phyloP scores from a whole-genome alignment of 2,329 filamentous ascomycete species.

The Ilyonectria robusta region DNA sequence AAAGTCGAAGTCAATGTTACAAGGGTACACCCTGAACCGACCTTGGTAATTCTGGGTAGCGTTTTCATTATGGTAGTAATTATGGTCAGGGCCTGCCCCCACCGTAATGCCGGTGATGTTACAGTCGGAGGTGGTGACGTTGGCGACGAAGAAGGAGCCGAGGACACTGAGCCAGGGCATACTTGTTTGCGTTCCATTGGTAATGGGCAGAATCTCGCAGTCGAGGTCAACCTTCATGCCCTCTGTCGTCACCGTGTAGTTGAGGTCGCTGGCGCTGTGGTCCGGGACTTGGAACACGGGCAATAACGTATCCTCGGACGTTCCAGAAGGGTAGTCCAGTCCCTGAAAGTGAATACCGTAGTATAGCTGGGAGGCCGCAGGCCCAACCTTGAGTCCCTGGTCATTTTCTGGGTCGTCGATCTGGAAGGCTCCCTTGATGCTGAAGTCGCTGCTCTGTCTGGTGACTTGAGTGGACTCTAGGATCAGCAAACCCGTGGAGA shows the following conservation, averaged over 20 bases:
- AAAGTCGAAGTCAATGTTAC: constrained; percentile 46
- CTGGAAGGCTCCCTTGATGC: constrained; percentile 32
- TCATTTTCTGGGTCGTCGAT: constrained; percentile 26
- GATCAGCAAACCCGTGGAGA: constrained; percentile 50
- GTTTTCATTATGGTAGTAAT: constrained; percentile 43
- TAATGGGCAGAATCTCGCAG: constrained; percentile 43
- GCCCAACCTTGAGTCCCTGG: constrained; percentile 27
- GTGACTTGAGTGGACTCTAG: constrained; percentile 46
- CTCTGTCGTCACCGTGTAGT: constrained; percentile 38
- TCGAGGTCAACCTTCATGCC: constrained; percentile 43
- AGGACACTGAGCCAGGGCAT: constrained; percentile 44
- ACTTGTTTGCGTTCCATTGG: constrained; percentile 33
- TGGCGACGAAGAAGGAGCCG: constrained; percentile 40
- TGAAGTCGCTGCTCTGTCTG: constrained; percentile 34
- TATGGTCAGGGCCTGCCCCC: constrained; percentile 42
- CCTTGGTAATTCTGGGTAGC: constrained; percentile 48
- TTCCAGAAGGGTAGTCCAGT: constrained; percentile 36
- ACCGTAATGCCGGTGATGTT: constrained; percentile 44
- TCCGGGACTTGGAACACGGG: constrained; percentile 32
- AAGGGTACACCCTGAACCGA: constrained; percentile 41
- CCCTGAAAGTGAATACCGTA: constrained; percentile 38
- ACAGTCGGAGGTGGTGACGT: constrained; percentile 43
- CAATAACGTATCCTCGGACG: constrained; percentile 33
- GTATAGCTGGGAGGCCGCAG: constrained; percentile 35
- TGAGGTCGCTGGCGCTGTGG: constrained; percentile 22